A percentile compares a stretch with the other conserved stretches of the same genome.
Evolutionary conservation across 805 yeast species (phyloP).

Genomic region (fission yeast (Schizosaccharomyces pombe)): ASM294v3 CU329670.1:571001-571500

Average conservation of each 20-base stretch:
- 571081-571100: constrained; percentile 67
- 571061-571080: constrained; percentile 92
- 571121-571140: constrained; percentile 36
- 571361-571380: constrained; percentile 51
- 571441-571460: constrained; percentile 80
- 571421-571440: constrained; percentile 92
- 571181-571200: constrained; percentile 43
- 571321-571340: constrained; percentile 79
- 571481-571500: constrained; percentile 78
- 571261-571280: constrained; percentile 84
- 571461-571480: constrained; percentile 79
- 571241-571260: constrained; percentile 82
- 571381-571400: constrained; percentile 87
- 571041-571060: constrained; percentile 65
- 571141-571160: constrained; percentile 45
- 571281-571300: constrained; percentile 84
- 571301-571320: constrained; percentile 88
- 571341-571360: constrained; percentile 26
- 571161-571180: constrained; percentile 26
- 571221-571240: constrained; percentile 54
- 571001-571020: constrained; percentile 37
- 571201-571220: constrained; percentile 46
- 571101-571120: constrained; percentile 66
- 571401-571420: constrained; percentile 95
- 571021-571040: constrained; percentile 49